A percentile compares a stretch with the other conserved stretches of the same genome.
Conservation (phyloP, 306 rosid genomes). For the Phaseolus lunatus region DNA sequence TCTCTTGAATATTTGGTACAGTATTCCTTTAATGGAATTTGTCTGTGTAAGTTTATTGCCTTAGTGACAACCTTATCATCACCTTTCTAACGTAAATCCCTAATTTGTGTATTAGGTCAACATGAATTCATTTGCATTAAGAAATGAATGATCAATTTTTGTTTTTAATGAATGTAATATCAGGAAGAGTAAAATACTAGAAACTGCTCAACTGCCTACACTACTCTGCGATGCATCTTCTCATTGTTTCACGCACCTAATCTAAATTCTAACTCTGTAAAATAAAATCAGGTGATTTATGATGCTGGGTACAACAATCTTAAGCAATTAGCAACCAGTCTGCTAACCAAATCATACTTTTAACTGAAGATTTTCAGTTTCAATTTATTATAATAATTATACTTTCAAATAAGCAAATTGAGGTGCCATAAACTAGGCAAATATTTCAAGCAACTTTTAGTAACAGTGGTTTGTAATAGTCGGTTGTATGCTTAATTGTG, state of each 20-base stretch:
- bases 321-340: slow-evolving; percentile 26
- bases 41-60: slow-evolving; percentile 30
- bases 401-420: slow-evolving; percentile 23
- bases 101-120: slow-evolving; percentile 17
- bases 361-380: not conserved
- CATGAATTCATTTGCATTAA: slow-evolving; percentile 17
- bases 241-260: slow-evolving; percentile 7
- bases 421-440: slow-evolving; percentile 23
- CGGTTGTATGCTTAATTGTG: not conserved
- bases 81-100: not conserved
- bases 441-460: slow-evolving; percentile 33
- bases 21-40: slow-evolving; percentile 18
- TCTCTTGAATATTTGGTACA: slow-evolving; percentile 21
- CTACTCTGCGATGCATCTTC: slow-evolving; percentile 25
- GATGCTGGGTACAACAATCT: slow-evolving; percentile 23
- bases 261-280: too few species aligned
- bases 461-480: slow-evolving; percentile 7
- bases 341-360: slow-evolving; percentile 21
- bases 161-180: slow-evolving; percentile 22
- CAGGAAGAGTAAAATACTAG: slow-evolving; percentile 37
- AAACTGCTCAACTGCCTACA: slow-evolving; percentile 22
- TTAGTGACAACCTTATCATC: slow-evolving; percentile 20
- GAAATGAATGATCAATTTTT: slow-evolving; percentile 30
- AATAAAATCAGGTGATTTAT: slow-evolving; percentile 36
- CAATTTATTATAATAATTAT: not conserved